Conservation (phyloP, 768 basidiomycete genomes). For the Lentinus brumalis region DNA sequence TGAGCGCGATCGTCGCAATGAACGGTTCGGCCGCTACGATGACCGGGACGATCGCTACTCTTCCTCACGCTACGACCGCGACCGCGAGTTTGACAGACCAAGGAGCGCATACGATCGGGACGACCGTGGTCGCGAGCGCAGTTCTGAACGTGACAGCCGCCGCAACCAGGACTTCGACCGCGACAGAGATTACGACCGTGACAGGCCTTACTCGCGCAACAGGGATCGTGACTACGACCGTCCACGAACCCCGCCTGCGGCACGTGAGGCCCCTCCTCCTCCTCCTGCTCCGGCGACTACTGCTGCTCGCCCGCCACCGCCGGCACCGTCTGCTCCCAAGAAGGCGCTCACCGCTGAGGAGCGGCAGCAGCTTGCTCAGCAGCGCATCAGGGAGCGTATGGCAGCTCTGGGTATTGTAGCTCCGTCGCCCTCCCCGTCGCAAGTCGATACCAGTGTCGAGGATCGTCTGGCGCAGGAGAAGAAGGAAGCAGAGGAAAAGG, state of each 20-base stretch:
- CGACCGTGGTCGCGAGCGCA: conserved; percentile 48
- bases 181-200: conserved; percentile 38
- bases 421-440: conserved; percentile 38
- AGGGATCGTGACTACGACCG: conserved; percentile 42
- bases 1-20: conserved; percentile 84
- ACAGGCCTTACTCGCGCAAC: conserved; percentile 38
- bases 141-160: conserved; percentile 41
- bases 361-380: conserved; percentile 77
- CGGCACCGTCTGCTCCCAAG: conserved; percentile 62
- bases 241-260: conserved; percentile 37
- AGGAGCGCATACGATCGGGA: conserved; percentile 36
- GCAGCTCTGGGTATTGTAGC: conserved; percentile 75
- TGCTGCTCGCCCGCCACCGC: conserved; percentile 51
- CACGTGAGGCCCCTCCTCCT: conserved; percentile 49
- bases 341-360: conserved; percentile 81
- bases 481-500: conserved; percentile 89
- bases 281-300: conserved; percentile 48
- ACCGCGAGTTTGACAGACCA: conserved; percentile 37
- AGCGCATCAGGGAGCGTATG: conserved; percentile 83
- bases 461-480: conserved; percentile 85
- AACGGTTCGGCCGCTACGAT: conserved; percentile 71
- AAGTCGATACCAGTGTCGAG: conserved; percentile 79
- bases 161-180: conserved; percentile 32
- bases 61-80: conserved; percentile 41
- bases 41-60: conserved; percentile 46